Percentiles rank a stretch among this genome's conserved stretches.
These are phyloP conservation scores for Termitomyces sp. DNA, from an alignment of 768 basidiomycete genomes.

Conservation along the genomic window DNA sequence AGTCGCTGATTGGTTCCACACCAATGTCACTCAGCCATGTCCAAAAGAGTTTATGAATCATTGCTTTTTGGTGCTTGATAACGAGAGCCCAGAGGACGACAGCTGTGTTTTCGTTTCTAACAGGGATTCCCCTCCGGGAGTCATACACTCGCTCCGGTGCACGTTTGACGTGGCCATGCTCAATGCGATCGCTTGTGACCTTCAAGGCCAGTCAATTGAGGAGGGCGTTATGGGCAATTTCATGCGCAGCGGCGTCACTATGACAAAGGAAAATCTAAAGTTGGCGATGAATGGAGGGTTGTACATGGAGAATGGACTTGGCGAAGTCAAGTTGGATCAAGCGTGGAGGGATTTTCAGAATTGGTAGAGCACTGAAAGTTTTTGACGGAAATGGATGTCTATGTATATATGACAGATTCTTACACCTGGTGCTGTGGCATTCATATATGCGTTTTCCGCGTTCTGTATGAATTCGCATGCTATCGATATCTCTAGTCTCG, in stretches of 20 bases:
- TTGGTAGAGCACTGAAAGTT: not conserved
- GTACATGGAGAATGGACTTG: not conserved
- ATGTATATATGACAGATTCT: no score
- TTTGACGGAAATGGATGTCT: no score
- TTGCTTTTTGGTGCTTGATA: not conserved
- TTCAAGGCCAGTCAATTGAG: not conserved
- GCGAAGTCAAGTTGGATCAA: not conserved
- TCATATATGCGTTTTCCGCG: no score
- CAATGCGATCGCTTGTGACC: not conserved
- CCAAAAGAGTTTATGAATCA: not conserved
- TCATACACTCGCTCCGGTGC: not conserved
- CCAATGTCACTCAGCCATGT: not conserved
- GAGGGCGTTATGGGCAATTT: not conserved
- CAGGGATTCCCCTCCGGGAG: not conserved
- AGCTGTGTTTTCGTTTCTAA: not conserved
- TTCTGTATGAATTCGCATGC: no score
- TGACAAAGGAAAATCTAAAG: not conserved
- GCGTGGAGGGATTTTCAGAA: not conserved
- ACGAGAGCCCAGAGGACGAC: not conserved
- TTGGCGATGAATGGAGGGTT: not conserved
- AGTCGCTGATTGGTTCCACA: not conserved
- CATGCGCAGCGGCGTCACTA: not conserved
- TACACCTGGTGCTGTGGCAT: no score
- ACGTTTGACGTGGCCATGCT: not conserved
- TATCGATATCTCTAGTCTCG: no score